Conservation (phyloP, 2,329 filamentous ascomycete species). For the Colletotrichum nymphaeae region DNA sequence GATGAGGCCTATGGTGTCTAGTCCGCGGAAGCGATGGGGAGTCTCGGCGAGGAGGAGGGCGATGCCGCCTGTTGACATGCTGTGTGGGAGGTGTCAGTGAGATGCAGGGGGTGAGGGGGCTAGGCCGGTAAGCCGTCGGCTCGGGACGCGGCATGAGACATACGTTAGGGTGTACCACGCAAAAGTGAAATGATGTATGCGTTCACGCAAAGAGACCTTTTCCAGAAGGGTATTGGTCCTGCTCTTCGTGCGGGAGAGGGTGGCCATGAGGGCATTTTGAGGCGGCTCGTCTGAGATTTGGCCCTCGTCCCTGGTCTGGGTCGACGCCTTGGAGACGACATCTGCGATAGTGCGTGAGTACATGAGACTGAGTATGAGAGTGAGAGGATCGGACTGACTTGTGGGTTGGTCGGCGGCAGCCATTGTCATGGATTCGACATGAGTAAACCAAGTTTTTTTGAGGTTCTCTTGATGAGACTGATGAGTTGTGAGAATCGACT, state of each 20-base stretch:
- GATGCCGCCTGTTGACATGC: constrained; percentile 55
- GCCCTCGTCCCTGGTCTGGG: background rate
- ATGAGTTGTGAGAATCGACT: too few species aligned
- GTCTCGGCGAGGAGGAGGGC: constrained; percentile 62
- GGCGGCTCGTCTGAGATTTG: constrained; percentile 7
- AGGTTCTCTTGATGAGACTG: background rate
- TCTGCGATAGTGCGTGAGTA: background rate
- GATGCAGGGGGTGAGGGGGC: background rate
- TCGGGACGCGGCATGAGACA: background rate
- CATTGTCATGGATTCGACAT: background rate
- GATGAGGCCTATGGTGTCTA: constrained; percentile 63
- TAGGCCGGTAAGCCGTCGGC: background rate
- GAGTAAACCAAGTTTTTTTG: background rate
- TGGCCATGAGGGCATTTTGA: constrained; percentile 22
- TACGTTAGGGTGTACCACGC: constrained; percentile 64
- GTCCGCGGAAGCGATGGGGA: constrained; percentile 65
- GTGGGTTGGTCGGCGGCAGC: constrained; percentile 15
- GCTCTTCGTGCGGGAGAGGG: constrained; percentile 26
- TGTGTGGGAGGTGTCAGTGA: background rate
- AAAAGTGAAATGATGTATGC: constrained; percentile 57
- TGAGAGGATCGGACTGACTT: background rate
- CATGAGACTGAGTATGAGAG: background rate
- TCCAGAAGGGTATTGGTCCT: constrained; percentile 32
- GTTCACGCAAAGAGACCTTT: constrained; percentile 38
- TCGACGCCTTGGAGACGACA: constrained; percentile 19